Conservation (phyloP, 495 filamentous ascomycete genomes). For the Penicillium tannophilum region DNA sequence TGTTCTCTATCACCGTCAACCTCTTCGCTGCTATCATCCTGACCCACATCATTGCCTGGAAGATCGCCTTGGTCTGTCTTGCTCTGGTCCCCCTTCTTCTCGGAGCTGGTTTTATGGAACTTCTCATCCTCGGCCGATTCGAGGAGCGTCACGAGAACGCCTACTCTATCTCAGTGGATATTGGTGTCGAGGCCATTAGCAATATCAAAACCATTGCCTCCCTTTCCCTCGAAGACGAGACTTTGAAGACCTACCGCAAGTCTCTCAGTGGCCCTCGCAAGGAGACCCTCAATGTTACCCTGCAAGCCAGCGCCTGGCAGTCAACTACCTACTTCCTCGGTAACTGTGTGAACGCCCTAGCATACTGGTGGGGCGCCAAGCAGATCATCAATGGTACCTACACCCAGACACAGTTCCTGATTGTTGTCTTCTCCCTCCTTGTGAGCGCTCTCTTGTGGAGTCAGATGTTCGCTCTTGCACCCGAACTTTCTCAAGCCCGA, state of each 20-base stretch:
- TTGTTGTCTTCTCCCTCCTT: slow-evolving; percentile 53
- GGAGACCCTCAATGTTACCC: slow-evolving; percentile 49
- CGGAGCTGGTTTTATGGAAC: slow-evolving; percentile 52
- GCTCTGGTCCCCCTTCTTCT: slow-evolving; percentile 47
- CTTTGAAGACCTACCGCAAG: slow-evolving; percentile 39
- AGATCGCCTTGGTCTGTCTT: slow-evolving; percentile 43
- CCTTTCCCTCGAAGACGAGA: slow-evolving; percentile 48
- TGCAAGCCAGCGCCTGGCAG: slow-evolving; percentile 54
- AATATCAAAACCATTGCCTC: slow-evolving; percentile 59
- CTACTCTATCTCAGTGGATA: slow-evolving; percentile 51
- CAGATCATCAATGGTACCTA: slow-evolving; percentile 60
- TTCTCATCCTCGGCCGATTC: slow-evolving; percentile 54
- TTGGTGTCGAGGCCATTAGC: slow-evolving; percentile 52
- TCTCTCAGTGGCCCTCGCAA: slow-evolving; percentile 45
- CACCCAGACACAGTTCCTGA: slow-evolving; percentile 62
- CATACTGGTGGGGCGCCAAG: slow-evolving; percentile 71
- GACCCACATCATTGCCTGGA: slow-evolving; percentile 48
- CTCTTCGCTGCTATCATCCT: slow-evolving; percentile 47
- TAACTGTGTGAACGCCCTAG: slow-evolving; percentile 61
- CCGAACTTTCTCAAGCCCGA: slow-evolving; percentile 58
- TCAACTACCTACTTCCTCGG: slow-evolving; percentile 55
- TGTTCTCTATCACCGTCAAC: slow-evolving; percentile 50
- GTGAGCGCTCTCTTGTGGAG: slow-evolving; percentile 60
- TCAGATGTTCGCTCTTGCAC: slow-evolving; percentile 67
- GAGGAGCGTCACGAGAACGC: slow-evolving; percentile 61